Base-by-base conservation (phyloP, 2,329 filamentous ascomycete genomes). In the Grosmannia clavigera region DNA sequence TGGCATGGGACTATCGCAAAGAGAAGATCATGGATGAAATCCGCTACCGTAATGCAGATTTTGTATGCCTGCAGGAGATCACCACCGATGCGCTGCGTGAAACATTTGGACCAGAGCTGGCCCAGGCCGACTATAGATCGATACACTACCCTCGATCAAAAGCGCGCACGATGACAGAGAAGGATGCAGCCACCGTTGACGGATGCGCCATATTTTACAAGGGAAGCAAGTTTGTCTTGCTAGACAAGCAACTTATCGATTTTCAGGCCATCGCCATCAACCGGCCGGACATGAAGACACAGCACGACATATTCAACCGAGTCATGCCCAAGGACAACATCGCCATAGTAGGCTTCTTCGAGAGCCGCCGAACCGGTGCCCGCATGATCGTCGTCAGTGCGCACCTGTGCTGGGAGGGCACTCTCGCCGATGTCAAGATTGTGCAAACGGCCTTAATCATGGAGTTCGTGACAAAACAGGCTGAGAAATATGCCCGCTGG, bases 321-420 rank as follows among this genome's bases (percentile, higher is more conserved):
- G 88, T 99, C 62, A 97, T 96, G 94, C 92, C 92, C 63, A 90
- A 94, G 74, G 94, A 99, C 78, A 92, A 97, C 70, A 96, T 99
- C 72, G 94, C 88, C 19, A 87, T 96, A 55, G 83, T 96, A 55
- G 85, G 88, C 60, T 95, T 97, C 76, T 83, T 99, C 64, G 94
- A 99, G 73, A 96, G 95, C 68, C 84, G 92, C 46, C 77, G 83
- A 62, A 96, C 92, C 0, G 94, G 94, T n/a, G 86, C 90, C 16
- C 86, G 94, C 60, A 77, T 97, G 68, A 95, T 99, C 64, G 85
- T 97, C 43, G 90, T 90, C 66, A 97, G 97, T 69, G 89, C 90
- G 5, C 94, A 99, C 76, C 79, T 97, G 58, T 95, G 90, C 68
- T 99, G 94, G 94, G 92, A 99, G 68, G 90, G 90, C 2, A 85